Conservation (phyloP, 768 basidiomycete genomes). For the Leccinum broughii region DNA sequence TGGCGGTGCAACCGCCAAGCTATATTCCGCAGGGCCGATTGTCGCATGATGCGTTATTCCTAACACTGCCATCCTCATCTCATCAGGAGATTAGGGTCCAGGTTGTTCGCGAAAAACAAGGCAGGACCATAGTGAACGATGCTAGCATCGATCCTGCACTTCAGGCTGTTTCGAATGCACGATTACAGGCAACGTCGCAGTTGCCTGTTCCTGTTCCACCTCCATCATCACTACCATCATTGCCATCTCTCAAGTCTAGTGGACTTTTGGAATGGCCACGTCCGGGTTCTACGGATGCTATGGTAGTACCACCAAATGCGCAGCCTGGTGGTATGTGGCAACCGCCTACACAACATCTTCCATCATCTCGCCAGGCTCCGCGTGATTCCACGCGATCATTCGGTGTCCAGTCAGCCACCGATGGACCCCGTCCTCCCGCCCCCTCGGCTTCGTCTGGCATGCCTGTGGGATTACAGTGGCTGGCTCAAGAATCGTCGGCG, state of each 20-base stretch:
- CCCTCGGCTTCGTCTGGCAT: constrained; percentile 38
- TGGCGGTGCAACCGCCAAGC: constrained; percentile 29
- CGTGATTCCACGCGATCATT: constrained; percentile 22
- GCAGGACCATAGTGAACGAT: constrained; percentile 26
- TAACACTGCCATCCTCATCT: constrained; percentile 20
- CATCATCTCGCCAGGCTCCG: constrained; percentile 18
- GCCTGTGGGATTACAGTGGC: constrained; percentile 71
- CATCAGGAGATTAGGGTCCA: constrained; percentile 21
- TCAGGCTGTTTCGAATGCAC: constrained; percentile 24
- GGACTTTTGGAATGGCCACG: constrained; percentile 60
- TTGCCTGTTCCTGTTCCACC: constrained; percentile 8
- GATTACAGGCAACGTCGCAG: constrained; percentile 20
- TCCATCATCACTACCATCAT: constrained; percentile 41
- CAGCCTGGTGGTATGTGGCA: constrained; percentile 25
- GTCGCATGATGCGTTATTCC: constrained; percentile 38
- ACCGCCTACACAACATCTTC: constrained; percentile 22
- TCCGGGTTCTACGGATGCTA: constrained; percentile 43
- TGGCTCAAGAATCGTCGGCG: constrained; percentile 58
- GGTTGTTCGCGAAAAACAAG: constrained; percentile 27
- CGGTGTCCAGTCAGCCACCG: constrained; percentile 11
- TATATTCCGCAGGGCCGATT: constrained; percentile 36
- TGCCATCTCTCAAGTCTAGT: constrained; percentile 75
- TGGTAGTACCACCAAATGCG: constrained; percentile 10
- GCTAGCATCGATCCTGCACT: constrained; percentile 35
- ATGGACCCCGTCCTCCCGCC: constrained; percentile 18